These are phyloP conservation scores for Hortaea sp. DNA, from an alignment of 2,329 filamentous ascomycete species.

Conservation along the genomic window DNA sequence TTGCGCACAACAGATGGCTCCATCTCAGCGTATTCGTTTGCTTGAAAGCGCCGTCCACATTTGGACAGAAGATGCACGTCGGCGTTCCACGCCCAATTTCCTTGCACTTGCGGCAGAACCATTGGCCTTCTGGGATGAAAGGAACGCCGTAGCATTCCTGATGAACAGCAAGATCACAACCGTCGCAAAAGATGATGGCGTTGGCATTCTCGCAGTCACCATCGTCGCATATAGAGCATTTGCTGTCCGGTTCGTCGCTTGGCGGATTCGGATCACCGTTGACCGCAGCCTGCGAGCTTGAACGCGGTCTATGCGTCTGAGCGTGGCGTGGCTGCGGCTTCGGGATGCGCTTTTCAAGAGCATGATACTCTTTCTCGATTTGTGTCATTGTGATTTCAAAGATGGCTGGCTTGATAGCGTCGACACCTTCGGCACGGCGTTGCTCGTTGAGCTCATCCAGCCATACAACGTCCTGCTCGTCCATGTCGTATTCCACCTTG, in stretches of 20 bases:
- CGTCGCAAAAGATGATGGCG: constrained; percentile 97
- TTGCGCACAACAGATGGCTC: constrained; percentile 91
- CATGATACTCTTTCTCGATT: constrained; percentile 98
- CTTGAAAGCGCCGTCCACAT: constrained; percentile 95
- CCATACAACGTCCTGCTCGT: constrained; percentile 98
- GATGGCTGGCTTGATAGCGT: constrained; percentile 80
- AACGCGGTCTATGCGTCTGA: constrained; percentile 84
- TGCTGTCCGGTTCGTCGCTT: constrained; percentile 91
- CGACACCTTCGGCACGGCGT: constrained; percentile 62
- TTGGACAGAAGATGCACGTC: constrained; percentile 96
- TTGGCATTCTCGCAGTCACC: constrained; percentile 99
- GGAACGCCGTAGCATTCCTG: constrained; percentile 98
- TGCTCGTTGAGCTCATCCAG: constrained; percentile 72
- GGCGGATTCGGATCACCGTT: constrained; percentile 76
- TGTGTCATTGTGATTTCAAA: constrained; percentile 98
- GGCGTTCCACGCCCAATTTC: constrained; percentile 85
- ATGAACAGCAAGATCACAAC: constrained; percentile 92
- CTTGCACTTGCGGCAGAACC: constrained; percentile 95
- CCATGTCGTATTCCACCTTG: constrained; percentile 97
- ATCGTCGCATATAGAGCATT: constrained; percentile 95
- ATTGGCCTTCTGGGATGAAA: constrained; percentile 97
- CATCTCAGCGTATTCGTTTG: constrained; percentile 94
- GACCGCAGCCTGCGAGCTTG: constrained; percentile 87
- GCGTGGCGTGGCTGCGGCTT: constrained; percentile 95
- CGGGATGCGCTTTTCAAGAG: constrained; percentile 88